Conservation (phyloP, 177 flowering plant genomes). For the Tripterygium wilfordii region DNA sequence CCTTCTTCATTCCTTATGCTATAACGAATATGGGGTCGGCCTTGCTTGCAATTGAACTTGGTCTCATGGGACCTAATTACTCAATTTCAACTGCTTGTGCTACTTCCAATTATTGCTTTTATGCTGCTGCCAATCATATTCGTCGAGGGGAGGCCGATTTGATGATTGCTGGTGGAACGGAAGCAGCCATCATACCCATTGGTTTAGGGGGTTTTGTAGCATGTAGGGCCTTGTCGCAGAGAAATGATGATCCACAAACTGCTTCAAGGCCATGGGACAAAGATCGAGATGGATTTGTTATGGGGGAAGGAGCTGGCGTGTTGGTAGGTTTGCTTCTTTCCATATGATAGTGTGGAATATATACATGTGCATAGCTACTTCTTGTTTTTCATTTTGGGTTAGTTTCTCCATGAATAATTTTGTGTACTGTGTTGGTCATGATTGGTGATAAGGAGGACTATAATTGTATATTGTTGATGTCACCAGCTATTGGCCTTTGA, state of each 20-base stretch:
- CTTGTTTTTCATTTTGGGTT: not conserved
- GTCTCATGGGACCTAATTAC: constrained; percentile 92
- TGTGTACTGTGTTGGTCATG: too few species aligned
- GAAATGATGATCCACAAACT: constrained; percentile 88
- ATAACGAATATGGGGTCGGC: constrained; percentile 90
- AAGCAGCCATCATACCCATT: constrained; percentile 82
- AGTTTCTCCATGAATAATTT: too few species aligned
- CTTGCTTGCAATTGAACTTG: constrained; percentile 82
- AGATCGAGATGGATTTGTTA: constrained; percentile 87
- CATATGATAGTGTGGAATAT: not conserved
- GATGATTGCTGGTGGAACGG: constrained; percentile 93
- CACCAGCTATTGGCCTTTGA: too few species aligned
- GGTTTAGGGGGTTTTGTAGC: constrained; percentile 95
- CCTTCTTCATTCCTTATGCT: constrained; percentile 76
- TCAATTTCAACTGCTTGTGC: constrained; percentile 93
- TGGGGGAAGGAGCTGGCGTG: constrained; percentile 95
- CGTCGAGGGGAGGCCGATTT: constrained; percentile 88
- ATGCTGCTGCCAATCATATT: constrained; percentile 94
- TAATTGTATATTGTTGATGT: too few species aligned
- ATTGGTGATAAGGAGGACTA: too few species aligned
- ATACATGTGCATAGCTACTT: not conserved
- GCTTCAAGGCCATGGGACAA: constrained; percentile 98
- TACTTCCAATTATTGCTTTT: constrained; percentile 81
- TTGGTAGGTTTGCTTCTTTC: constrained; percentile 42
- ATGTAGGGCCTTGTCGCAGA: constrained; percentile 85